Base-by-base conservation (phyloP, 2,329 filamentous ascomycete genomes). In the Pseudogymnoascus pannorum region DNA sequence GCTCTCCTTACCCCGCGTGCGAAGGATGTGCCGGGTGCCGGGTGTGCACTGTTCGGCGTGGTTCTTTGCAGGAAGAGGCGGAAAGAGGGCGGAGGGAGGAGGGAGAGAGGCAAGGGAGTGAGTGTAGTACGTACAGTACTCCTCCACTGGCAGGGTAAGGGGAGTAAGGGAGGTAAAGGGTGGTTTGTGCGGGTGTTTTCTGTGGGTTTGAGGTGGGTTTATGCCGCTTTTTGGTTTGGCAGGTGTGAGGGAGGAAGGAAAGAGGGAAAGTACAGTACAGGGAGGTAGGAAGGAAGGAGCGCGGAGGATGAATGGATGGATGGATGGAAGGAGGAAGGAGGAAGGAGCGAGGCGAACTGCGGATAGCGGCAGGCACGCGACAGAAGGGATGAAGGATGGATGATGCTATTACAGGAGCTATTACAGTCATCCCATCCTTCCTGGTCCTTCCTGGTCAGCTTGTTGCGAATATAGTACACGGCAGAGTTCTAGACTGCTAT, bases 1-100 rank as follows among this genome's bases (percentile, higher is more conserved):
- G 97, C 92, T 2, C 6, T 97, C 35, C 93, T 85, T 1, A 97
- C 92, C 2, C 94, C 94, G 63, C 94, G 84, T 26, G 97, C 92
- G 69, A 99, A 97, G 57, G 92, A 89, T 61, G 38, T 16, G 57
- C 22, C 40, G 63, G 63, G 24, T 40, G 16, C 36, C 36, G 36
- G 36, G 36, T 40, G 36, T 40, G 31, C 31, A 35, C 31, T 35
- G 31, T 35, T 35, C 31, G 31, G 31, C 31, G 31, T 35, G 31
- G 31, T 35, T 35, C 31, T 35, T 7, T 35, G 31, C 31, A 35
- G 31, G 31, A 35, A 35, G 11, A n/a, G n/a, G n/a, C n/a, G n/a
- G n/a, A n/a, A n/a, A n/a, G n/a, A n/a, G n/a, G n/a, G n/a, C n/a
- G n/a, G n/a, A n/a, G n/a, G n/a, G 26, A 7, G 26, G 26, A 29